Evolutionary conservation across 2,329 filamentous ascomycete species (phyloP).

Genomic region (Lachnellula arida): DNA sequence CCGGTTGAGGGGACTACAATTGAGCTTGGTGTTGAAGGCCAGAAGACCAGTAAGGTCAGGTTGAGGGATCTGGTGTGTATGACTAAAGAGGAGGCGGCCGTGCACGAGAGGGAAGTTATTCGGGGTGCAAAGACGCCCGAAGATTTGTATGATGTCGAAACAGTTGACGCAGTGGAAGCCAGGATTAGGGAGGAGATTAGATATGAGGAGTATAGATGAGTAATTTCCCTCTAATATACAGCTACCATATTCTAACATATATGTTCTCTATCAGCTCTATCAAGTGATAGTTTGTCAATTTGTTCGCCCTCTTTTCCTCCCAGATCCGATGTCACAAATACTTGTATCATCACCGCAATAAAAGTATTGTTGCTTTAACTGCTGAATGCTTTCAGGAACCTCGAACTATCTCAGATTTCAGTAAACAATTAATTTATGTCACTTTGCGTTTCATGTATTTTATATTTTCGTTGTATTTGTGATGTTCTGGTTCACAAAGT

Average conservation of each 20-base stretch:
- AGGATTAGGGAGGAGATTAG: constrained; percentile 62
- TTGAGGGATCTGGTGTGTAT: constrained; percentile 77
- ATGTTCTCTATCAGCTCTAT: background rate
- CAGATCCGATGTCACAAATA: no score
- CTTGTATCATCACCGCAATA: no score
- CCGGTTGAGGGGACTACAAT: constrained; percentile 52
- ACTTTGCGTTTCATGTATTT: no score
- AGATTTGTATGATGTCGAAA: constrained; percentile 68
- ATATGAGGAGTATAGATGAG: constrained; percentile 50
- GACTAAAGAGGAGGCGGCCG: constrained; percentile 83
- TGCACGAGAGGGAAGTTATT: constrained; percentile 77
- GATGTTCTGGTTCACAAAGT: no score
- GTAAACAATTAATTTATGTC: no score
- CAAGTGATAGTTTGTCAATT: background rate
- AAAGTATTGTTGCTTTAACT: no score
- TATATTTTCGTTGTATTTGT: no score
- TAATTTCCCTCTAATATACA: background rate
- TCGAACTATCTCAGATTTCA: no score
- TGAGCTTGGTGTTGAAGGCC: constrained; percentile 63
- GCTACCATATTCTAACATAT: background rate
- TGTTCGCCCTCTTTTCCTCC: no score
- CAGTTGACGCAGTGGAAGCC: constrained; percentile 62
- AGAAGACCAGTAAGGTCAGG: constrained; percentile 68
- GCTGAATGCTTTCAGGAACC: no score
- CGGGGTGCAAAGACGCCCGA: constrained; percentile 61